Base-by-base conservation (phyloP, 257 asterid genomes). In the Nicotiana tabacum region DNA sequence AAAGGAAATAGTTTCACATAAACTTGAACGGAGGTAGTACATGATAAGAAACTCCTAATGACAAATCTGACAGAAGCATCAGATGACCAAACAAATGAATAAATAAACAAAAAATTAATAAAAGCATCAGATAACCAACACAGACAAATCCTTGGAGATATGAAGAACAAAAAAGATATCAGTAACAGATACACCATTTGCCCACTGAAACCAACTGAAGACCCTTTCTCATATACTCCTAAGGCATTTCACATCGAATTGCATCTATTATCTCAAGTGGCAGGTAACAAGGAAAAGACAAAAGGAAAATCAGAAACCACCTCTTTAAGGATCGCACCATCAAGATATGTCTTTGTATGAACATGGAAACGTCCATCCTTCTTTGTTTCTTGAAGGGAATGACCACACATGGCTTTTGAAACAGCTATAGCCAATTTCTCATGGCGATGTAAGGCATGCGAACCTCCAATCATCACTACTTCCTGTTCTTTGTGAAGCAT, bases 321-420 rank as follows among this genome's bases (percentile, higher is more conserved):
- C 93, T 96, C 98, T 89, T 92, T 96, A 76, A 96, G 98, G 86
- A 96, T 92, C 78, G 99, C 96, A 83, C 99, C 99, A 90, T 96
- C 98, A 88, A 96, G 86, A 91, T 91, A 94, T 60, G 97, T 96
- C 90, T 91, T 96, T 46, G 99, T 92, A 85, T 90, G 98, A 82
- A 96, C 98, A 85, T 93, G 99, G 88, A 96, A 96, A 65, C 99
- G 95, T 61, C 99, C 99, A 83, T 96, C 99, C 84, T 92, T 96
- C 93, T 91, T 96, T 86, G 99, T 96, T 87, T 96, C 98, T 88
- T 94, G 99, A 87, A 96, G 97, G 85, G 99, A 96, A 86, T 89
- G 98, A 57, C 97, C 86, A 83, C 98, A 89, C 98, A 88, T 93
- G 82, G 99, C 99, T 92, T 94, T 96, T 61, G 99, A 96, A 83